phyloP scores from a whole-genome alignment of 345 rosid genomes.

The Camelina laxa region DNA sequence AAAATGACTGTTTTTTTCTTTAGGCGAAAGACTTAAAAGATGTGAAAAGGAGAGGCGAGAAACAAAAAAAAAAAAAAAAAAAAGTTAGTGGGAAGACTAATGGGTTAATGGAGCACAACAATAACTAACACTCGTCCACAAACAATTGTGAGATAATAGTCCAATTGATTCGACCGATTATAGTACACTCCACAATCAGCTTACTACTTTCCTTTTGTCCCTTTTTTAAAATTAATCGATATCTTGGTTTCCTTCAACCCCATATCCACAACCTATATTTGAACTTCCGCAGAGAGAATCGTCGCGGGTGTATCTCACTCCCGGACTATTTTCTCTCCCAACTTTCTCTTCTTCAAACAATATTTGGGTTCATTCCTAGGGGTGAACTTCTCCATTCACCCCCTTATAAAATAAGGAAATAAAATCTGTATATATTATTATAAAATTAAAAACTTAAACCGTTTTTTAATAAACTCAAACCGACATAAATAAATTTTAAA shows the following conservation, averaged over 20 bases:
- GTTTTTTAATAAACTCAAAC: too few species aligned
- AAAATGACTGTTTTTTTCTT: background rate
- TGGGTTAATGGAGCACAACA: slow-evolving; percentile 27
- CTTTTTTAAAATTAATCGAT: background rate
- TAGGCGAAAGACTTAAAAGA: slow-evolving; percentile 14
- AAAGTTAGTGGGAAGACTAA: slow-evolving; percentile 36
- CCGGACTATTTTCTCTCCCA: too few species aligned
- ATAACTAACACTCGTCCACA: slow-evolving; percentile 33
- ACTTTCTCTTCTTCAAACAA: too few species aligned
- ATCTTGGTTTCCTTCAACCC: slow-evolving; percentile 3
- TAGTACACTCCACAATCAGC: slow-evolving; percentile 31
- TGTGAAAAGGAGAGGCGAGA: slow-evolving; percentile 22
- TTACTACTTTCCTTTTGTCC: slow-evolving; percentile 21
- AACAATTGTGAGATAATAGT: slow-evolving; percentile 22
- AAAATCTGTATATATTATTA: too few species aligned
- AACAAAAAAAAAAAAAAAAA: background rate
- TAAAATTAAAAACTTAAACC: too few species aligned
- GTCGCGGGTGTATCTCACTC: too few species aligned
- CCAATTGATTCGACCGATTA: slow-evolving; percentile 45
- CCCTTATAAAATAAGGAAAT: too few species aligned
- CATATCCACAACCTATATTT: too few species aligned
- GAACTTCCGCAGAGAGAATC: too few species aligned
- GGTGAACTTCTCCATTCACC: too few species aligned
- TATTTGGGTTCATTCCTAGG: too few species aligned
- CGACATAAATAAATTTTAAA: too few species aligned